Evolutionary conservation across 305 asterid genomes (phyloP).

Genomic region (Solanum hybrid): DNA sequence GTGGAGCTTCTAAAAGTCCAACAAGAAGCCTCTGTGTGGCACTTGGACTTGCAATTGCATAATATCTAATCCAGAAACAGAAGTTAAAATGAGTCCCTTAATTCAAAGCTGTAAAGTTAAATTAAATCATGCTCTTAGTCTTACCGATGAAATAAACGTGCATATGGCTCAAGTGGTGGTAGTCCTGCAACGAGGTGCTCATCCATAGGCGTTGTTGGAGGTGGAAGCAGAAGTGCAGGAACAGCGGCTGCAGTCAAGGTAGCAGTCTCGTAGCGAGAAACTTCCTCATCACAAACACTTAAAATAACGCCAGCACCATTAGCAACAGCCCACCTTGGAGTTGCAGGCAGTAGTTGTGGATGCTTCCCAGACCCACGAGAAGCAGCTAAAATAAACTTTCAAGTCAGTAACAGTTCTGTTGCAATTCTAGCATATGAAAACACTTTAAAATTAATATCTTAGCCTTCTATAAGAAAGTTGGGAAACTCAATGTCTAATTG

Average conservation of each 20-base stretch:
- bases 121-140: background rate
- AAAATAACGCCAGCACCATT: conserved; percentile 99
- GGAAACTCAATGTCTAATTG: background rate
- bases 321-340: conserved; percentile 99
- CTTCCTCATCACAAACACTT: conserved; percentile 98
- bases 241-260: conserved; percentile 96
- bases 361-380: conserved; percentile 99
- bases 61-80: conserved; percentile 47
- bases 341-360: conserved; percentile 92
- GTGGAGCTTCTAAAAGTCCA: conserved; percentile 98
- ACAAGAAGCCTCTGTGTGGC: conserved; percentile 98
- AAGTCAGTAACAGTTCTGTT: background rate
- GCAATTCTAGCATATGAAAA: background rate
- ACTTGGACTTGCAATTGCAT: conserved; percentile 97
- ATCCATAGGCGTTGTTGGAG: conserved; percentile 96
- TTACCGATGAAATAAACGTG: conserved; percentile 90
- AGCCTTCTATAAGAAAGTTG: background rate
- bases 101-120: background rate
- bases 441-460: background rate
- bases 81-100: conserved; percentile 12
- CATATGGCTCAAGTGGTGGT: conserved; percentile 99
- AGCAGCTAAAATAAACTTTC: conserved; percentile 43
- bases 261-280: conserved; percentile 90
- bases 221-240: conserved; percentile 98
- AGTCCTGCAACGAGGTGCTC: conserved; percentile 99